A percentile compares a stretch with the other conserved stretches of the same genome.
Conservation (phyloP, 495 filamentous ascomycete genomes). For the Niebla homalea region DNA sequence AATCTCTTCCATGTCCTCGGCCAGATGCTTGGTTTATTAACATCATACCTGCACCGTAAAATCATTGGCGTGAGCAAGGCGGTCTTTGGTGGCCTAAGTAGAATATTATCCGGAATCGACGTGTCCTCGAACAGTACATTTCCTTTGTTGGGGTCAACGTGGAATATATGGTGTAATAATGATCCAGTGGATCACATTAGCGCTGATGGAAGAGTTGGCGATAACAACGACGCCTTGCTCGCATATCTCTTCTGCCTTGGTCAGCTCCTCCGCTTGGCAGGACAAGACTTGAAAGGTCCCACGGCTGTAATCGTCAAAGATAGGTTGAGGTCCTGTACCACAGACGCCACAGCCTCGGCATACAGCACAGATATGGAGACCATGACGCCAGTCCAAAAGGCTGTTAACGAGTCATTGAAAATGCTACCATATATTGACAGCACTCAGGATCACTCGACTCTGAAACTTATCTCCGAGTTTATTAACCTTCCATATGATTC, state of each 20-base stretch:
- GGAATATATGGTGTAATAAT: slow-evolving; percentile 58
- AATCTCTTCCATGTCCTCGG: slow-evolving; percentile 53
- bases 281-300: slow-evolving; percentile 44
- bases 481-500: slow-evolving; percentile 49
- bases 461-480: slow-evolving; percentile 55
- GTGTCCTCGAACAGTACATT: slow-evolving; percentile 36
- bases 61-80: slow-evolving; percentile 59
- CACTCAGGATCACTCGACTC: slow-evolving; percentile 52
- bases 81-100: slow-evolving; percentile 52
- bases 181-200: slow-evolving; percentile 35
- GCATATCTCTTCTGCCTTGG: slow-evolving; percentile 67
- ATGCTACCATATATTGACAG: slow-evolving; percentile 54
- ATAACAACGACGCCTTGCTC: slow-evolving; percentile 64
- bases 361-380: slow-evolving; percentile 81
- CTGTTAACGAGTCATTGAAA: slow-evolving; percentile 59
- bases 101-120: slow-evolving; percentile 48
- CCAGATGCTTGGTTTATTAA: slow-evolving; percentile 53
- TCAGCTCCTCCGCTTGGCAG: slow-evolving; percentile 70
- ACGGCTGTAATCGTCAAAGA: slow-evolving; percentile 41
- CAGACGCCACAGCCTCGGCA: slow-evolving; percentile 55
- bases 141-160: slow-evolving; percentile 46
- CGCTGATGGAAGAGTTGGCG: slow-evolving; percentile 27
- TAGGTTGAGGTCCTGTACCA: slow-evolving; percentile 41
- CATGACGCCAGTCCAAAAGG: slow-evolving; percentile 62
- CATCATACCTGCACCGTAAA: slow-evolving; percentile 42